Evolutionary conservation across 495 filamentous ascomycete genomes (phyloP), one percentile per base, ranked within the genome.

Genomic region (Thermothielavioides terrestris): DNA sequence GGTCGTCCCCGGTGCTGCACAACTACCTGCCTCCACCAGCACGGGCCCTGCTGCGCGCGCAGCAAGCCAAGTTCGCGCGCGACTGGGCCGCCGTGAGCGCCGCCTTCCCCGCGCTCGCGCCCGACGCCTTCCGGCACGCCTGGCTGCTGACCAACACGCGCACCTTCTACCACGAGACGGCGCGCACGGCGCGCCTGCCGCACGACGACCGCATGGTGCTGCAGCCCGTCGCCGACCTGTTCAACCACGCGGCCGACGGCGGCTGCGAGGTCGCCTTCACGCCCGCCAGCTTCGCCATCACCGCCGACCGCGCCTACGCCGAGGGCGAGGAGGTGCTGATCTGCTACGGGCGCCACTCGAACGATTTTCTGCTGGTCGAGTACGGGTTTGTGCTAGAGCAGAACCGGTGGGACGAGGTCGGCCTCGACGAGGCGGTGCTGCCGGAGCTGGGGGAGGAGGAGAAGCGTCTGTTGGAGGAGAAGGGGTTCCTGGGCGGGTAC

Each of bases 81-180:
- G 85, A 89, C 53, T 86, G 81, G 76, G 57, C 66, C 0, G 64
- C 64, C 25, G 77, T 84, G 9, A 3, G 52, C 22, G 31, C 40
- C 20, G 27, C 44, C 17, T 30, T 22, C 23, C 28, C 27, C 4
- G 14, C 70, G 12, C 67, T 81, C 1, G 57, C 73, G 9, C 73
- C 75, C 55, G 67, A 74, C 1, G 58, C 62, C 7, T 91, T 83
- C 63, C 70, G 73, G 4, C 84, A 91, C 63, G 68, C 79, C 53
- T 95, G 89, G 89, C 72, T 85, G 12, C 77, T 88, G 45, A 81
- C 91, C 38, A 94, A 94, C 57, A 89, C 88, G 3, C 77, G 89
- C 42, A 85, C 82, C 26, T 89, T 95, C 60, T 91, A 85, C 60
- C 85, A 79, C 68, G 68, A 78, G n/a, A 71, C 68, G 17, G 67